These are phyloP conservation scores for Phytophthora litchii DNA, from an alignment of 352 stramenopile genomes.

Conservation along the genomic window DNA sequence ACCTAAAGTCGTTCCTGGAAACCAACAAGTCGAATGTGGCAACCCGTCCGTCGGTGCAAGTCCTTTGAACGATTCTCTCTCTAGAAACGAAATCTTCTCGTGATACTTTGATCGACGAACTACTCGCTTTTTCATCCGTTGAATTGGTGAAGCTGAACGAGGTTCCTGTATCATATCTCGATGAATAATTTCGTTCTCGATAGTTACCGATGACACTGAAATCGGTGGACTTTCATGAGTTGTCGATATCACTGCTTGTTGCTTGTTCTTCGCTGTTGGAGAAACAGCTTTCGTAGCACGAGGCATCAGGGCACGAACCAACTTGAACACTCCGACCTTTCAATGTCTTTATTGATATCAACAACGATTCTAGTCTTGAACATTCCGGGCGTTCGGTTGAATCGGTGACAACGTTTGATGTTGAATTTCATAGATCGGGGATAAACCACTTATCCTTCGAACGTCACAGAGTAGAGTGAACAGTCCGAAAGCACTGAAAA, in stretches of 20 bases:
- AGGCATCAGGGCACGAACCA: slow-evolving; percentile 13
- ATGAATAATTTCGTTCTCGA: neutral
- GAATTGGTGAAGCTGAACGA: neutral
- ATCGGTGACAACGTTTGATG: slow-evolving; percentile 36
- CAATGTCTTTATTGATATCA: slow-evolving; percentile 3
- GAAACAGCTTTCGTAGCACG: slow-evolving; percentile 14
- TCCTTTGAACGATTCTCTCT: slow-evolving; percentile 42
- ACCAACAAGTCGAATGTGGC: slow-evolving; percentile 13
- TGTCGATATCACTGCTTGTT: neutral
- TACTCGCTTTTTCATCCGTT: slow-evolving; percentile 40
- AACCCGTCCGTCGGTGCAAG: slow-evolving; percentile 16
- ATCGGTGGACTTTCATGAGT: neutral
- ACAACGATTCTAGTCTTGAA: slow-evolving; percentile 12
- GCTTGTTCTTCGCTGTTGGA: slow-evolving; percentile 9
- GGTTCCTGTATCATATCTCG: neutral
- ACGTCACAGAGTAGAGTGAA: slow-evolving; percentile 73
- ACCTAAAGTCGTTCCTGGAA: slow-evolving; percentile 20
- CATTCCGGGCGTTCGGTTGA: slow-evolving; percentile 11
- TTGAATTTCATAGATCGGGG: slow-evolving; percentile 43
- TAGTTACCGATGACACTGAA: neutral
- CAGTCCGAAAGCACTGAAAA: slow-evolving; percentile 51
- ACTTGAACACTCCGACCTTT: slow-evolving; percentile 25
- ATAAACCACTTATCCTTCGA: slow-evolving; percentile 43
- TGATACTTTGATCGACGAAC: slow-evolving; percentile 50
- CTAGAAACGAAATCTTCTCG: slow-evolving; percentile 46